Evolutionary conservation across 2,329 filamentous ascomycete genomes (phyloP), one percentile per base, ranked within the genome.

Genomic region (Zymoseptoria brevis): DNA sequence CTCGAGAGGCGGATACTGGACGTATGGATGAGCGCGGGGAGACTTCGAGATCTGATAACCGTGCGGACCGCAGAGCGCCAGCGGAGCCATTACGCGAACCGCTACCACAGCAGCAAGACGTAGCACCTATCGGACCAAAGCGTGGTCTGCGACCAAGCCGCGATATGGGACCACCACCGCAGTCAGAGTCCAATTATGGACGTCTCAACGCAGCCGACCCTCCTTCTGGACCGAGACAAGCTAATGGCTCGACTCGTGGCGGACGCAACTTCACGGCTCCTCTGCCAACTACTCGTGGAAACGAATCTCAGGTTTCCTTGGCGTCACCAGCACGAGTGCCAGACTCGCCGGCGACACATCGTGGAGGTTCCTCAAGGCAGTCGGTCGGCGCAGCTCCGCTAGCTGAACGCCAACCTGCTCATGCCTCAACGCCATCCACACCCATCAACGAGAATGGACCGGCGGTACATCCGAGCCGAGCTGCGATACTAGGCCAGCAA

Each of bases 161-260:
- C 55, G 77, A 79, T 21, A 69, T 71, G 35, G 66, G 62, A 51
- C 66, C 66, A 30, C 35, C 35, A n/a, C 66, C 66, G 19, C 71
- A 72, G 16, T 72, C 75, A 56, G 79, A 81, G 57, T 75, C 78
- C 9, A 77, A 75, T 54, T 80, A 79, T 65, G 79, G 78, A 29
- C 73, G 79, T 45, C 68, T 81, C 19, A 81, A 80, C 61, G 71
- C 74, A n/a, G 65, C 71, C 19, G 78, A 84, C 19, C 77, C 75
- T 54, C 82, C 83, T 22, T 81, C 80, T 48, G 83, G 82, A 1
- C 83, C 83, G 55, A 75, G 80, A 59, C 74, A 75, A 66, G 69
- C 72, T 60, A 76, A 73, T 60, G 74, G 72, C 57, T 64, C 68
- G n/a, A 61, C 69, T 57, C 70, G 69, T 9, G 69, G 70, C 60